Percentiles rank a stretch among this genome's conserved stretches.
Evolutionary conservation across 23 red algal genomes (phyloP).

Genomic region (Rhodosorus marinus): DNA sequence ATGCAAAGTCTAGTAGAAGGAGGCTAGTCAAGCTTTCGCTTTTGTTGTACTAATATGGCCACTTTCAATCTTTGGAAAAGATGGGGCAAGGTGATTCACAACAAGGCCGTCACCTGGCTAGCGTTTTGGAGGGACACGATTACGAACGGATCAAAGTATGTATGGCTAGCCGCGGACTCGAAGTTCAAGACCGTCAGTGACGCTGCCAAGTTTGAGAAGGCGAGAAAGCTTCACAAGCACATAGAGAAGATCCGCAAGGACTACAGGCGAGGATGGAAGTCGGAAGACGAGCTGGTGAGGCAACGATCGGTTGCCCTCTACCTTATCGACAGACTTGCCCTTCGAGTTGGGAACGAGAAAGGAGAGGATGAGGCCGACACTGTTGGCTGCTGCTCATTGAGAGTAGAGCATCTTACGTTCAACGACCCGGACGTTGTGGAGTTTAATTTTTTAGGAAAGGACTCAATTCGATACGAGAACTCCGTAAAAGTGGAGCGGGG

Average conservation of each 20-base stretch:
- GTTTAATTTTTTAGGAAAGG: slow-evolving; percentile 96
- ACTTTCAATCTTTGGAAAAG: neutral
- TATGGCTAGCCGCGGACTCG: slow-evolving; percentile 61
- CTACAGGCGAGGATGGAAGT: slow-evolving; percentile 41
- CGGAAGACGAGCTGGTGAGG: slow-evolving; percentile 23
- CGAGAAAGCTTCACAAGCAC: slow-evolving; percentile 33
- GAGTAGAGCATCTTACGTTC: slow-evolving; percentile 84
- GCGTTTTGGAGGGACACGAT: slow-evolving; percentile 87
- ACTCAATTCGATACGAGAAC: slow-evolving; percentile 87
- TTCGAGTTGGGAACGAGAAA: slow-evolving; percentile 97
- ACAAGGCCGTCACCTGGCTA: slow-evolving; percentile 80
- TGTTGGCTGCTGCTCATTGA: slow-evolving; percentile 94
- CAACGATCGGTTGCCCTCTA: slow-evolving; percentile 87
- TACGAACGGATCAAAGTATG: slow-evolving; percentile 71
- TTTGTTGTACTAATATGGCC: neutral
- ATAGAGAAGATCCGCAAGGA: slow-evolving; percentile 62
- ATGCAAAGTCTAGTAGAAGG: neutral
- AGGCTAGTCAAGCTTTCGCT: neutral
- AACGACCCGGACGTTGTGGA: slow-evolving; percentile 27
- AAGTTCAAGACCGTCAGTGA: slow-evolving; percentile 90
- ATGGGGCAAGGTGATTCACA: slow-evolving; percentile 86
- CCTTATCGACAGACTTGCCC: slow-evolving; percentile 91
- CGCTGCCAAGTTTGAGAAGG: slow-evolving; percentile 92
- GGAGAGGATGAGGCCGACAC: slow-evolving; percentile 97
- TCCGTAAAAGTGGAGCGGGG: slow-evolving; percentile 50